Conservation (phyloP, 2,329 filamentous ascomycete species). For the Pseudopithomyces maydicus region DNA sequence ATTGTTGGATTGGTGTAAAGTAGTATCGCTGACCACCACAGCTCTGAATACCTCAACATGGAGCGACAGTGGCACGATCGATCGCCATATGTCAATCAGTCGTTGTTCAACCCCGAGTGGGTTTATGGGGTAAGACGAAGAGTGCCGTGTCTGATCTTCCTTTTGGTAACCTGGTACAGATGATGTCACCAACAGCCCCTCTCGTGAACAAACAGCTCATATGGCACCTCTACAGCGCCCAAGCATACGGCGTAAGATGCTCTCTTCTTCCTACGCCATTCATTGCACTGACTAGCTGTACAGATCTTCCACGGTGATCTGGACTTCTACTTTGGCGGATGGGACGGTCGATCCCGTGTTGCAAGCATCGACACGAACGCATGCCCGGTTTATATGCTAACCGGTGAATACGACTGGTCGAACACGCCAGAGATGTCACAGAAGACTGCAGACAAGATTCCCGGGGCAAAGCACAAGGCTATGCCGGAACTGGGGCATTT, state of each 20-base stretch:
- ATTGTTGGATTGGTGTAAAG: constrained; percentile 15
- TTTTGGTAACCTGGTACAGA: constrained; percentile 27
- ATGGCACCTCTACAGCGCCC: constrained; percentile 56
- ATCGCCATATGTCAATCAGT: constrained; percentile 54
- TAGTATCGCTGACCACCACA: constrained; percentile 22
- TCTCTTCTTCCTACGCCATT: not conserved
- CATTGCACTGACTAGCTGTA: not conserved
- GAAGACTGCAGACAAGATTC: constrained; percentile 54
- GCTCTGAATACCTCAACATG: constrained; percentile 49
- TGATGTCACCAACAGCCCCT: constrained; percentile 55
- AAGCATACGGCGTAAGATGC: constrained; percentile 51
- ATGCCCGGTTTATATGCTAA: constrained; percentile 58
- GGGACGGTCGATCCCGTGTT: constrained; percentile 53
- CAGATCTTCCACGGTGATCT: constrained; percentile 58
- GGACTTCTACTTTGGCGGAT: constrained; percentile 59
- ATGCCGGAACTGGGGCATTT: constrained; percentile 56
- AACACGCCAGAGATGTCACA: constrained; percentile 54
- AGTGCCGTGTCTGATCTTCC: not conserved
- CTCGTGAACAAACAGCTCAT: constrained; percentile 53
- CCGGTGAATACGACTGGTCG: constrained; percentile 56
- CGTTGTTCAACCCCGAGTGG: constrained; percentile 56
- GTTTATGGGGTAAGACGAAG: constrained; percentile 48
- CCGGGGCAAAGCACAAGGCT: constrained; percentile 49
- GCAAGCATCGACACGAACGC: constrained; percentile 53
- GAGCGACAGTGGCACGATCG: constrained; percentile 53